Conservation (phyloP, 202 grass and related monocot species). For the Schoenoplectus triqueter region DNA sequence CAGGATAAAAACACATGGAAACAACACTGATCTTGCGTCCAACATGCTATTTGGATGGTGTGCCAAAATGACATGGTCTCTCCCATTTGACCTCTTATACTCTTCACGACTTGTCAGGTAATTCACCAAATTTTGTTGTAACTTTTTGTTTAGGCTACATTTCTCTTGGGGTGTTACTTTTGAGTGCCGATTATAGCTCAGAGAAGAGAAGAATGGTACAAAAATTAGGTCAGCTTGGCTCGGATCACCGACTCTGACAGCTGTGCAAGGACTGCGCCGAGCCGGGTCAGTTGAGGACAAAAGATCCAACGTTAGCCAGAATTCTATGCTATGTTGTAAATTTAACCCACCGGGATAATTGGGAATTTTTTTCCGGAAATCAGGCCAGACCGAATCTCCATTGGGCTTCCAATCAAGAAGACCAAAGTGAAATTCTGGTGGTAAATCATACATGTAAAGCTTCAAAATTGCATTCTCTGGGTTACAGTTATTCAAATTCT, state of each 20-base stretch:
- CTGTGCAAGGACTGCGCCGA: conserved; percentile 44
- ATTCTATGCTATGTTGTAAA: conserved; percentile 94
- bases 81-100: conserved; percentile 72
- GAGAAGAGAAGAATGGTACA: conserved; percentile 88
- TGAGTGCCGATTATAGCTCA: conserved; percentile 77
- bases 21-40: conserved; percentile 55
- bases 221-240: conserved; percentile 74
- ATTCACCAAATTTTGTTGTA: conserved; percentile 76
- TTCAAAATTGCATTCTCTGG: conserved; percentile 49
- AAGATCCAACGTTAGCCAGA: conserved; percentile 91
- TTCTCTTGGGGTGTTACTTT: conserved; percentile 55
- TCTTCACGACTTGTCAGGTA: conserved; percentile 59
- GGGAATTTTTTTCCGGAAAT: conserved; percentile 43
- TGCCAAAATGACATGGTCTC: conserved; percentile 79
- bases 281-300: conserved; percentile 53
- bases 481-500: conserved; percentile 47
- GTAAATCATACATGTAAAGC: conserved; percentile 87
- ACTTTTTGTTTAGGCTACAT: conserved; percentile 50
- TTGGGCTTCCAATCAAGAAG: conserved; percentile 68
- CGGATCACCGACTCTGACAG: conserved; percentile 62
- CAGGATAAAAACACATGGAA: conserved; percentile 62
- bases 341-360: conserved; percentile 84
- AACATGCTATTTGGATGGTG: conserved; percentile 92
- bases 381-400: conserved; percentile 63
- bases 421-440: conserved; percentile 86